Evolutionary conservation across 352 stramenopile genomes (phyloP), one percentile per base, ranked within the genome.

Genomic region (Phytophthora idaei): DNA sequence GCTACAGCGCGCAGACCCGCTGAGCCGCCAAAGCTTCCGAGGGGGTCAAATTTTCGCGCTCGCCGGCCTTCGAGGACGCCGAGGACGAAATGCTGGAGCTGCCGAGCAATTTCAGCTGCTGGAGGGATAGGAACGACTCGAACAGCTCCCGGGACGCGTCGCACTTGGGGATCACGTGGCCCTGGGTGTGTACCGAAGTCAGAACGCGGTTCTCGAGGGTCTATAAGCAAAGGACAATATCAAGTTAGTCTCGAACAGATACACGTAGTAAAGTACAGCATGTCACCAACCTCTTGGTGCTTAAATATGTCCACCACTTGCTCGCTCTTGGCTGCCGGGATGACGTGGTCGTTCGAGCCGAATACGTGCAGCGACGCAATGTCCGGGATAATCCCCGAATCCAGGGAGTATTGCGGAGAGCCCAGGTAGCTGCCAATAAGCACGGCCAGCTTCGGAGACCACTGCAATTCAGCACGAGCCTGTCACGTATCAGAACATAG

Each of bases 91-190:
- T 61, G 29, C 45, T 69, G 62, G 59, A 44, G 25, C 27, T 61
- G 37, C 50, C 67, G 37, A 68, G 57, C 53, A 76, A 61, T 62
- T 37, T 50, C 46, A 68, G 53, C 25, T 73, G 64, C 59, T 82
- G 64, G 21, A 51, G 12, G 21, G 44, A 25, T 14, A 92, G 45
- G 59, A 92, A 92, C 49, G 72, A 74, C 44, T 88, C 69, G 68
- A 90, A 86, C 15, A 72, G 64, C 25, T 72, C 67, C 21, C 79
- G 71, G n/a, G 77, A 83, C 44, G 67, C 61, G 42, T 89, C 76
- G 31, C 79, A 86, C 61, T 95, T 95, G 41, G 87, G 87, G 46
- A 93, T 81, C 49, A 95, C 84, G 55, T 95, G 87, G 51, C 87
- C 87, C 68, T 93, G 83, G 53, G 65, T 77, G 72, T 95, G 87